These are phyloP conservation scores for Exophiala viscosa DNA, from an alignment of 2,329 filamentous ascomycete genomes.

Conservation along the genomic window DNA sequence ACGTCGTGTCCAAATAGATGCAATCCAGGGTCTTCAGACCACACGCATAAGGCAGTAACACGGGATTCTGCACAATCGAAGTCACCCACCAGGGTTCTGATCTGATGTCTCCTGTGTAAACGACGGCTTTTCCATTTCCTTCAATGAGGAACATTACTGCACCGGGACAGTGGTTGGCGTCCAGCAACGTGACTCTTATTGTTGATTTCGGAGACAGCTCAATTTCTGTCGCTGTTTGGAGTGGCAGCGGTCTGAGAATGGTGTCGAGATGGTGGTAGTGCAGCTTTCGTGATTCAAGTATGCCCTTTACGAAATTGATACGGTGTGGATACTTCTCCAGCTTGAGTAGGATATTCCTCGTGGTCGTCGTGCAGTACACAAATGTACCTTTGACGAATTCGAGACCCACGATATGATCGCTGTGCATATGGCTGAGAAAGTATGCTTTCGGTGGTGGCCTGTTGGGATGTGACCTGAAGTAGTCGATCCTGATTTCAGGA, in stretches of 20 bases:
- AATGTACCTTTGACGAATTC: slow-evolving; percentile 75
- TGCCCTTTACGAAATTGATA: slow-evolving; percentile 73
- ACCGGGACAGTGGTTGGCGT: slow-evolving; percentile 89
- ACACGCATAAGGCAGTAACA: slow-evolving; percentile 68
- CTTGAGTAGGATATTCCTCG: slow-evolving; percentile 71
- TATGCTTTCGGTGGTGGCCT: slow-evolving; percentile 67
- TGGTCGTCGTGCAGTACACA: slow-evolving; percentile 85
- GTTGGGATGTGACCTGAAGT: slow-evolving; percentile 61
- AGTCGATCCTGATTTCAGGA: slow-evolving; percentile 77
- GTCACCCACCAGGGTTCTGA: slow-evolving; percentile 83
- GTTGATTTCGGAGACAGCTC: slow-evolving; percentile 65
- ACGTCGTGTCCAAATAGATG: slow-evolving; percentile 87
- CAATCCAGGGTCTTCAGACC: slow-evolving; percentile 68
- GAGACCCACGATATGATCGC: slow-evolving; percentile 79
- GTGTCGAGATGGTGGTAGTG: slow-evolving; percentile 73
- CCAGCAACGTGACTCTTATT: slow-evolving; percentile 79
- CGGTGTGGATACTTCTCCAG: slow-evolving; percentile 76
- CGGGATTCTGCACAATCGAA: slow-evolving; percentile 65
- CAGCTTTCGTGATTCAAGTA: slow-evolving; percentile 69
- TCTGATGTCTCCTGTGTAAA: slow-evolving; percentile 88
- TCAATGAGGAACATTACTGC: slow-evolving; percentile 93
- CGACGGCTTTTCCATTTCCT: slow-evolving; percentile 63
- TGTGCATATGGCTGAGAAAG: slow-evolving; percentile 90
- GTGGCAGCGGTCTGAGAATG: slow-evolving; percentile 72
- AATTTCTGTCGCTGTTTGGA: slow-evolving; percentile 73